phyloP scores from a whole-genome alignment of 2,329 filamentous ascomycete species.

The Berkeleyomyces basicola region DNA sequence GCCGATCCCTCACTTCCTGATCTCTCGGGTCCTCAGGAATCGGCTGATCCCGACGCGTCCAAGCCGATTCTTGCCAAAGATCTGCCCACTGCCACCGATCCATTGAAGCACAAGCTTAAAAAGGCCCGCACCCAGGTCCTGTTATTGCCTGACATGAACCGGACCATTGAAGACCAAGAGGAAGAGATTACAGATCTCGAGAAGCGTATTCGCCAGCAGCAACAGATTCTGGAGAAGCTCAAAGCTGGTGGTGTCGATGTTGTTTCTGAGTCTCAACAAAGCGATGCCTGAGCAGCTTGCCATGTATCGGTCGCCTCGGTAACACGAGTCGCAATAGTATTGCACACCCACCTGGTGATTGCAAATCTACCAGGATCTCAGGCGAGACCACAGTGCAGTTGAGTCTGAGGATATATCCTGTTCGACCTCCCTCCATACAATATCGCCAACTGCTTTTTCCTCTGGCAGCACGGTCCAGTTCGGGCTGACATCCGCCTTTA shows the following conservation, averaged over 20 bases:
- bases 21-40: not conserved
- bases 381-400: not conserved
- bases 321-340: not conserved
- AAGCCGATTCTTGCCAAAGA: constrained; percentile 45
- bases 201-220: constrained; percentile 44
- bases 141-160: constrained; percentile 51
- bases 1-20: constrained; percentile 13
- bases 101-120: constrained; percentile 68
- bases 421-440: constrained; percentile 53
- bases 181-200: constrained; percentile 53
- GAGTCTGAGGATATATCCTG: constrained; percentile 26
- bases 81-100: constrained; percentile 59
- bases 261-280: constrained; percentile 17
- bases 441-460: constrained; percentile 39
- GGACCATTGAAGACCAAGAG: constrained; percentile 51
- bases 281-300: not conserved
- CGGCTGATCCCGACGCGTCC: constrained; percentile 18
- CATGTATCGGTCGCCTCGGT: too few species aligned
- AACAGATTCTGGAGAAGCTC: constrained; percentile 37
- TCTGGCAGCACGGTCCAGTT: constrained; percentile 64
- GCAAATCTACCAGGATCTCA: not conserved
- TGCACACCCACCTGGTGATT: not conserved
- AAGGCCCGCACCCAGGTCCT: constrained; percentile 52
- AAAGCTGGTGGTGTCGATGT: constrained; percentile 32
- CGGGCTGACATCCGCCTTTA: constrained; percentile 69